phyloP scores from a whole-genome alignment of 106 monocot species.

The Acanthochlamys bracteata region DNA sequence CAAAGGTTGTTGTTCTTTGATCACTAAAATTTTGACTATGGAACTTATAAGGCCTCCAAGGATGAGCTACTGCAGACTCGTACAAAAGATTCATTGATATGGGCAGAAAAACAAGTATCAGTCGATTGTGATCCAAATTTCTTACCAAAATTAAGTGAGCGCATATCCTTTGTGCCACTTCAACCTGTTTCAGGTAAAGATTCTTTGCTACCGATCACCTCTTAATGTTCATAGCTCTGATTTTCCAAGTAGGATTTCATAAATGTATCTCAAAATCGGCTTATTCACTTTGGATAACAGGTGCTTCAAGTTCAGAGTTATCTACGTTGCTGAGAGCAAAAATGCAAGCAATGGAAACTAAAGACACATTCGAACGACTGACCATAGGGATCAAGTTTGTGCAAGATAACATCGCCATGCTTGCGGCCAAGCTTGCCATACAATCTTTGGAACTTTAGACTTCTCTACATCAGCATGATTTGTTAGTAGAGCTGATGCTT shows the following conservation, averaged over 20 bases:
- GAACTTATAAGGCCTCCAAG: slow-evolving; percentile 29
- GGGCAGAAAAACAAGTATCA: slow-evolving; percentile 35
- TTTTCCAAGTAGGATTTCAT: too few species aligned
- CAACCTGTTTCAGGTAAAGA: slow-evolving; percentile 56
- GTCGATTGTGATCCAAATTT: slow-evolving; percentile 35
- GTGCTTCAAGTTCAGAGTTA: slow-evolving; percentile 34
- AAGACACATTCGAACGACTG: slow-evolving; percentile 39
- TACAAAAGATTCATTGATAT: slow-evolving; percentile 33
- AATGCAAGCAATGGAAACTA: slow-evolving; percentile 44
- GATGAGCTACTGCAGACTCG: slow-evolving; percentile 54
- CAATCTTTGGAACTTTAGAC: slow-evolving; percentile 52
- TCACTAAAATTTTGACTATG: not conserved
- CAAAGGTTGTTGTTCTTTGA: not conserved
- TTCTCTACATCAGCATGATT: too few species aligned
- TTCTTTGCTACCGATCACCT: not conserved
- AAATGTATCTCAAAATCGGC: too few species aligned
- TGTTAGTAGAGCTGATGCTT: too few species aligned
- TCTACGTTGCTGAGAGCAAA: slow-evolving; percentile 39
- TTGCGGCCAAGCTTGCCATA: slow-evolving; percentile 61
- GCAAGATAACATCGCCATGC: slow-evolving; percentile 33
- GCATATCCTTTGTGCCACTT: slow-evolving; percentile 55
- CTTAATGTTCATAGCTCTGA: too few species aligned
- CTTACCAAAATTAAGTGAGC: slow-evolving; percentile 41
- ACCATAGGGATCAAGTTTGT: slow-evolving; percentile 22
- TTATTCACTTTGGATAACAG: slow-evolving; percentile 18